Conservation (phyloP, 768 basidiomycete species). For the Fibroporia radiculosa region DNA sequence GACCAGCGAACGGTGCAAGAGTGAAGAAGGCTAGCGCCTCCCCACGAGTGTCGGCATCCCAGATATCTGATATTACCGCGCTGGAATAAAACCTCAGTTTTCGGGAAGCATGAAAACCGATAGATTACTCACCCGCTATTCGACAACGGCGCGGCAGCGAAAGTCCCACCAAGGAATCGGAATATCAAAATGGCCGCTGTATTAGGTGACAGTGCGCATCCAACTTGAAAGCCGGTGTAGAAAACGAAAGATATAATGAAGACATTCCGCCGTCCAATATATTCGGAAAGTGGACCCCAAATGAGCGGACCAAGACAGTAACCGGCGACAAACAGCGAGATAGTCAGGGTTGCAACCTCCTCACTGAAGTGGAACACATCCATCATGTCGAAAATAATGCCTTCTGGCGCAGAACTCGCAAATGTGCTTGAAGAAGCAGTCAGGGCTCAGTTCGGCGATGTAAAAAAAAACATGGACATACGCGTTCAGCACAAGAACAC, state of each 20-base stretch:
- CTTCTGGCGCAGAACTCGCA: slow-evolving; percentile 47
- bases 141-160: slow-evolving; percentile 56
- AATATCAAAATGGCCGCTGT: slow-evolving; percentile 54
- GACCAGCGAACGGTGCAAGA: slow-evolving; percentile 50
- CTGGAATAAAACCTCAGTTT: neutral
- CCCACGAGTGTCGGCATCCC: slow-evolving; percentile 54
- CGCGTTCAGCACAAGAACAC: slow-evolving; percentile 13
- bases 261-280: slow-evolving; percentile 47
- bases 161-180: slow-evolving; percentile 58
- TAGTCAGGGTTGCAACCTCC: slow-evolving; percentile 42
- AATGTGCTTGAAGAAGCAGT: slow-evolving; percentile 30
- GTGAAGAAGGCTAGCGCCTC: slow-evolving; percentile 52
- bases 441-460: neutral
- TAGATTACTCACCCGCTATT: slow-evolving; percentile 53
- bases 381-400: slow-evolving; percentile 34
- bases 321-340: slow-evolving; percentile 55
- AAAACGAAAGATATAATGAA: slow-evolving; percentile 49
- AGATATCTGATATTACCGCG: slow-evolving; percentile 33
- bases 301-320: slow-evolving; percentile 51
- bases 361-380: slow-evolving; percentile 37
- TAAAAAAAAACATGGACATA: neutral
- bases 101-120: neutral
- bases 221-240: slow-evolving; percentile 55
- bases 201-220: slow-evolving; percentile 50
- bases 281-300: slow-evolving; percentile 43